Conservation (phyloP, 192 early-diverging fungal genomes). For the Bifiguratus adelaidae region DNA sequence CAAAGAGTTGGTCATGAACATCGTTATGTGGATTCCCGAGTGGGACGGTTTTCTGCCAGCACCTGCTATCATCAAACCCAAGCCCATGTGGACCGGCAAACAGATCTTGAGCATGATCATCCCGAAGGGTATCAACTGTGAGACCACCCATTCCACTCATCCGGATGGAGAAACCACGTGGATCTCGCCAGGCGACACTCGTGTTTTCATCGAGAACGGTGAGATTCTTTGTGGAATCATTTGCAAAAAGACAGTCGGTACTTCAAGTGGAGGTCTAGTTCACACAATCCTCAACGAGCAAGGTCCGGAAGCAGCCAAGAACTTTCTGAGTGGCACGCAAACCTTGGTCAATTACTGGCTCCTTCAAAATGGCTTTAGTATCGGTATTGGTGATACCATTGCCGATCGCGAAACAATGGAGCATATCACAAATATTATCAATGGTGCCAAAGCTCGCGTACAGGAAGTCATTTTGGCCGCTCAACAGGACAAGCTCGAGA, state of each 20-base stretch:
- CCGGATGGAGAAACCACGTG: slow-evolving; percentile 69
- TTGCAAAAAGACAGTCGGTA: slow-evolving; percentile 91
- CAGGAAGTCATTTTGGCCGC: slow-evolving; percentile 71
- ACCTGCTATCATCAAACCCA: slow-evolving; percentile 92
- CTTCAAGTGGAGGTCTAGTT: slow-evolving; percentile 75
- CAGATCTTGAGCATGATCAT: slow-evolving; percentile 92
- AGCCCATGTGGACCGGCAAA: slow-evolving; percentile 97
- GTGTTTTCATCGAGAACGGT: slow-evolving; percentile 86
- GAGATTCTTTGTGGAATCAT: slow-evolving; percentile 89
- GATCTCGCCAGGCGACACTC: slow-evolving; percentile 82
- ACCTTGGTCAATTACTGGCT: slow-evolving; percentile 95
- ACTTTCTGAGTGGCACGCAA: slow-evolving; percentile 89
- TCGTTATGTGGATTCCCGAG: slow-evolving; percentile 91
- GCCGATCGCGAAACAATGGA: slow-evolving; percentile 77
- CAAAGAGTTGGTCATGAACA: slow-evolving; percentile 87
- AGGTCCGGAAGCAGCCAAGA: slow-evolving; percentile 76
- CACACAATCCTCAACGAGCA: slow-evolving; percentile 94
- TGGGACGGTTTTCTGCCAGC: slow-evolving; percentile 92
- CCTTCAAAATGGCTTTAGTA: slow-evolving; percentile 88
- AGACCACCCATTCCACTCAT: slow-evolving; percentile 63
- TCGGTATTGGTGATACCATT: slow-evolving; percentile 96
- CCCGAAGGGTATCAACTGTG: slow-evolving; percentile 87
- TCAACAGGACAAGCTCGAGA: slow-evolving; percentile 73
- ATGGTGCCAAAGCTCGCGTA: slow-evolving; percentile 66
- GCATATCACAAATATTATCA: slow-evolving; percentile 66